These are phyloP conservation scores for Rheum nobile DNA, from an alignment of 148 eudicot genomes.

Conservation along the genomic window DNA sequence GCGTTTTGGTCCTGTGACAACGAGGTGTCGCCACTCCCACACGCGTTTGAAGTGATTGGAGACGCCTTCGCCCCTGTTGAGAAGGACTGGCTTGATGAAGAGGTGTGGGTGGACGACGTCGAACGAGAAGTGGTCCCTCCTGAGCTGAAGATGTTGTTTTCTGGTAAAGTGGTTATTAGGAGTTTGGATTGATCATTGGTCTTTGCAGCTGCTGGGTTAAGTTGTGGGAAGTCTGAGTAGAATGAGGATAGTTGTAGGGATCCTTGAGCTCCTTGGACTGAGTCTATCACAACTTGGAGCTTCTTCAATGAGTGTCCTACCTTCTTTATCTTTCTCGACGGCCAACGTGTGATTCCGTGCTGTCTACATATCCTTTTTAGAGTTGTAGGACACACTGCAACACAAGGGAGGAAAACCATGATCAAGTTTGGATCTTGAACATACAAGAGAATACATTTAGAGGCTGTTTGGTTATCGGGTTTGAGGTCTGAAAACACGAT, in stretches of 20 bases:
- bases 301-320: conserved; percentile 80
- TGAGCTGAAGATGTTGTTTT: conserved; percentile 32
- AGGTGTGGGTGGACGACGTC: conserved; percentile 58
- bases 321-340: conserved; percentile 95
- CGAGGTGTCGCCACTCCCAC: conserved; percentile 21
- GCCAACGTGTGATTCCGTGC: conserved; percentile 94
- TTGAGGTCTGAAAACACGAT: too few relatives aligned
- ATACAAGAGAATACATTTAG: background rate
- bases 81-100: conserved; percentile 47
- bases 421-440: background rate
- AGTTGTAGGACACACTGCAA: conserved; percentile 91
- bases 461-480: too few relatives aligned
- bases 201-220: conserved; percentile 17
- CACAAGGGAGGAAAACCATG: background rate
- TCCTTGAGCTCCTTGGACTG: conserved; percentile 83
- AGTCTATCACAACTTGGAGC: conserved; percentile 73
- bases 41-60: conserved; percentile 17
- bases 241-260: conserved; percentile 68
- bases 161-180: conserved; percentile 26
- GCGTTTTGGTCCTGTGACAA: conserved; percentile 13
- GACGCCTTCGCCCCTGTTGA: conserved; percentile 37
- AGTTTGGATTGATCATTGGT: conserved; percentile 25
- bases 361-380: conserved; percentile 96
- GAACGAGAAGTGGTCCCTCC: conserved; percentile 31
- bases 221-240: conserved; percentile 62